phyloP scores from a whole-genome alignment of 1,139 yeast species.

The Suhomyces atakaporum region DNA sequence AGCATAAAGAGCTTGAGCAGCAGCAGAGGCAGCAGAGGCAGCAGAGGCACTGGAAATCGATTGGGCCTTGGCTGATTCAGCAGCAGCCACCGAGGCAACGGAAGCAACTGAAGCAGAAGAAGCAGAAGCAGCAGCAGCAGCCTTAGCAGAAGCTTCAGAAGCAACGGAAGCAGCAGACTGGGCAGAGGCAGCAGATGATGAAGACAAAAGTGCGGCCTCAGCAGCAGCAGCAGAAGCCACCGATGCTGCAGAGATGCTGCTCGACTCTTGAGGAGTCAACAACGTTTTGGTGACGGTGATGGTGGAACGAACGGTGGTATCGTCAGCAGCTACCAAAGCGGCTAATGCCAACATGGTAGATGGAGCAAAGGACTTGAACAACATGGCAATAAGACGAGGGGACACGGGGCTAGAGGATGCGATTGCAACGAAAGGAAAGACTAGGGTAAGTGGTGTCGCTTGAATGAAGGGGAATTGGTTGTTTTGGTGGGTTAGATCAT shows the following conservation, averaged over 20 bases:
- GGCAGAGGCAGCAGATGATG: conserved; percentile 20
- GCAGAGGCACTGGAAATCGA: conserved; percentile 5
- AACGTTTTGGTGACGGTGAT: conserved; percentile 46
- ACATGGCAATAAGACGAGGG: conserved; percentile 22
- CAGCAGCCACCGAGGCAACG: conserved; percentile 17
- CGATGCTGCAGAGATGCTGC: conserved; percentile 25
- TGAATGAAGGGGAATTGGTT: conserved; percentile 6
- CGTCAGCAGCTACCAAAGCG: conserved; percentile 31
- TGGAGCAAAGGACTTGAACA: conserved; percentile 30
- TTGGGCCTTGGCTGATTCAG: conserved; percentile 17
- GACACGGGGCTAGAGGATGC: conserved; percentile 2
- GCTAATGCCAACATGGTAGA: conserved; percentile 29
- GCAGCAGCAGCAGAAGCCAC: conserved; percentile 17
- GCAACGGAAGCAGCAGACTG: conserved; percentile 20
- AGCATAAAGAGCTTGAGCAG: conserved; percentile 18
- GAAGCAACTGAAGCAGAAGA: conserved; percentile 19
- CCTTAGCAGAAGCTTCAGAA: conserved; percentile 15
- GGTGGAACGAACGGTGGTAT: conserved; percentile 46
- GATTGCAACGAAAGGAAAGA: conserved; percentile 21
- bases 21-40: conserved; percentile 21
- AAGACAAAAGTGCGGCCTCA: conserved; percentile 20
- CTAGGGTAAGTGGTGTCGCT: conserved; percentile 28
- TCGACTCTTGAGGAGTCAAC: conserved; percentile 44
- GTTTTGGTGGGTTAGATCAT: background rate
- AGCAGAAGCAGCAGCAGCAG: conserved; percentile 16